These are phyloP conservation scores for Lachnum nothofagi DNA, from an alignment of 2,329 filamentous ascomycete genomes.

Conservation along the genomic window DNA sequence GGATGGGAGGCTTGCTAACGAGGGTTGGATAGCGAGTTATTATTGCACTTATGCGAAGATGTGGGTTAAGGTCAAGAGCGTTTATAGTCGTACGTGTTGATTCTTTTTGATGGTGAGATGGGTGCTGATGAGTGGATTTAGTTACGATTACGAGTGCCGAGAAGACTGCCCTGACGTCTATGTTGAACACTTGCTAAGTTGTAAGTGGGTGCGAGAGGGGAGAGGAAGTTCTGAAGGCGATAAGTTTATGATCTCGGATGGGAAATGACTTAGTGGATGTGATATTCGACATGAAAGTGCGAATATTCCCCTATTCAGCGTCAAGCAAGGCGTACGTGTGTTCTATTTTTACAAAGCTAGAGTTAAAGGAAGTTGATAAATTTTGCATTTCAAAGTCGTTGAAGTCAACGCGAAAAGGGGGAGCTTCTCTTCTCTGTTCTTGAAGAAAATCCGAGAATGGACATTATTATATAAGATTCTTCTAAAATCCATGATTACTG, in stretches of 20 bases:
- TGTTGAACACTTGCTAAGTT: constrained; percentile 59
- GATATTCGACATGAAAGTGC: too few species aligned
- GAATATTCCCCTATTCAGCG: too few species aligned
- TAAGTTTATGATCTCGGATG: background rate
- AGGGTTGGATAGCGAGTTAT: constrained; percentile 45
- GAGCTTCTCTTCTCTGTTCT: too few species aligned
- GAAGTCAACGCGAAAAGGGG: too few species aligned
- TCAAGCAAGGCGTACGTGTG: too few species aligned
- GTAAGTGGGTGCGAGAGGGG: background rate
- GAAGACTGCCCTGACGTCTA: constrained; percentile 60
- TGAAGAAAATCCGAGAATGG: too few species aligned
- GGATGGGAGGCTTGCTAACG: constrained; percentile 9
- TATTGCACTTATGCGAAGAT: constrained; percentile 71
- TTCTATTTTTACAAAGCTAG: too few species aligned
- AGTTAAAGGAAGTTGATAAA: too few species aligned
- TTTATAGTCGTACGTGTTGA: constrained; percentile 43
- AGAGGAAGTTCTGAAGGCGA: background rate
- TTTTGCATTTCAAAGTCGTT: too few species aligned
- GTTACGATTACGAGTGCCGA: constrained; percentile 67
- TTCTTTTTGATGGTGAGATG: background rate
- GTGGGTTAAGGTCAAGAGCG: constrained; percentile 74
- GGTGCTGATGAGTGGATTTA: background rate
- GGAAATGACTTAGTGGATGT: background rate
- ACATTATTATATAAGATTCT: too few species aligned
- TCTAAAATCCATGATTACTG: background rate